These are phyloP conservation scores for Setaria italica DNA, from an alignment of 202 grass and related monocot species.

Conservation along the genomic window DNA sequence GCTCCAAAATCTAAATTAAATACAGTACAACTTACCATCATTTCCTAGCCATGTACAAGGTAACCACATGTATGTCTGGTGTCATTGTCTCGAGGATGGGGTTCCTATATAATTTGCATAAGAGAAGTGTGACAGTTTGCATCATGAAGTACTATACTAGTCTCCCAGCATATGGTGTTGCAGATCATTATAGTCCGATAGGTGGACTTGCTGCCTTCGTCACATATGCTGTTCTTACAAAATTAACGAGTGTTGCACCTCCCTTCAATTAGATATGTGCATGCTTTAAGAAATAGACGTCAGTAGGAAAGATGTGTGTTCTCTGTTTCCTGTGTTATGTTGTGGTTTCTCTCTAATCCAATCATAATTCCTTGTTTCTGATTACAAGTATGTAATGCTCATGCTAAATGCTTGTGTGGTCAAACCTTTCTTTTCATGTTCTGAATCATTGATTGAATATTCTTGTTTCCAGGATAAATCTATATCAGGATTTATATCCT, in stretches of 20 bases:
- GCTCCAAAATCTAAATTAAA: neutral
- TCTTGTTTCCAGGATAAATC: constrained; percentile 85
- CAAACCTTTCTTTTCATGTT: constrained; percentile 29
- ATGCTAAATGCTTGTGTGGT: neutral
- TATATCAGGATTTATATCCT: constrained; percentile 80
- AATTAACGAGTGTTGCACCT: neutral
- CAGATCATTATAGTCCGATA: no score
- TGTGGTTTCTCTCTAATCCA: neutral
- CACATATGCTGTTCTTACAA: neutral
- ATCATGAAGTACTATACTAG: neutral
- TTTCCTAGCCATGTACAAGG: neutral
- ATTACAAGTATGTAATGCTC: neutral
- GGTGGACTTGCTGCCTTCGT: neutral
- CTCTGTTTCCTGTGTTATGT: neutral
- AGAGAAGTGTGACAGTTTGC: constrained; percentile 7
- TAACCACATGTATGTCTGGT: neutral
- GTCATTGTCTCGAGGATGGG: neutral
- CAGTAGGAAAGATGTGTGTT: neutral
- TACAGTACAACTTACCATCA: neutral
- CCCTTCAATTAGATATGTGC: neutral
- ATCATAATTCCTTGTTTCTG: neutral
- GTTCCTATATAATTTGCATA: neutral
- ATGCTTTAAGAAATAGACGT: neutral
- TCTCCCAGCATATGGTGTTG: neutral
- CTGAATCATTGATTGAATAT: constrained; percentile 38